Percentiles rank a stretch among this genome's conserved stretches.
Conservation (phyloP, 495 filamentous ascomycete genomes). For the Penicillium fimorum region DNA sequence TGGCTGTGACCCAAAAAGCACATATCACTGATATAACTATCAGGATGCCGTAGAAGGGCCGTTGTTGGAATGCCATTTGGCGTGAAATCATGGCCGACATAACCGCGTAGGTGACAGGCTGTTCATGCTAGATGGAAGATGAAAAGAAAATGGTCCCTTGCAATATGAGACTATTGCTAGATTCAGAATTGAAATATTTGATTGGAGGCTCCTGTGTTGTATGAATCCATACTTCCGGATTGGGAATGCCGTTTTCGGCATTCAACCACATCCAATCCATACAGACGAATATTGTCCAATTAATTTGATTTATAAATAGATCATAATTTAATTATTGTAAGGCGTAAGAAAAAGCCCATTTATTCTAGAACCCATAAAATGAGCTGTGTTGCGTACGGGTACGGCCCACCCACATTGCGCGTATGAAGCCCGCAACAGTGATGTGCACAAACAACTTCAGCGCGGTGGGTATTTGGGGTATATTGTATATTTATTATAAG, state of each 20-base stretch:
- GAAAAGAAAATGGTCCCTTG: background rate
- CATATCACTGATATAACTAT: background rate
- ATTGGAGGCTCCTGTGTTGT: background rate
- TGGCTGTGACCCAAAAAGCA: background rate
- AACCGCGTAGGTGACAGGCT: background rate
- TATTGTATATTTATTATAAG: background rate
- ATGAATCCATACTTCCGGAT: constrained; percentile 7
- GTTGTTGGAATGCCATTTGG: background rate
- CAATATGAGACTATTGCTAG: background rate
- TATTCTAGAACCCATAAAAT: background rate
- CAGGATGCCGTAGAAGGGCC: background rate
- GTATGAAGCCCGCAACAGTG: no score
- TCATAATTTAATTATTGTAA: background rate
- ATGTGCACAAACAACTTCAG: no score
- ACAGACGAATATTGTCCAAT: background rate
- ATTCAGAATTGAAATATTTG: background rate
- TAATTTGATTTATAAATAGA: background rate
- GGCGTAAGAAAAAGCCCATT: background rate
- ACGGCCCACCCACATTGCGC: background rate
- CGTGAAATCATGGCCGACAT: background rate
- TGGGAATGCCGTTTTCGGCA: constrained; percentile 6
- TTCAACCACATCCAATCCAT: background rate
- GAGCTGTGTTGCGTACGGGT: background rate
- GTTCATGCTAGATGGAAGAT: background rate
- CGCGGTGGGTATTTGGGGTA: background rate